phyloP scores from a whole-genome alignment of 2,329 filamentous ascomycete species.

The Sporothrix schenckii region DNA sequence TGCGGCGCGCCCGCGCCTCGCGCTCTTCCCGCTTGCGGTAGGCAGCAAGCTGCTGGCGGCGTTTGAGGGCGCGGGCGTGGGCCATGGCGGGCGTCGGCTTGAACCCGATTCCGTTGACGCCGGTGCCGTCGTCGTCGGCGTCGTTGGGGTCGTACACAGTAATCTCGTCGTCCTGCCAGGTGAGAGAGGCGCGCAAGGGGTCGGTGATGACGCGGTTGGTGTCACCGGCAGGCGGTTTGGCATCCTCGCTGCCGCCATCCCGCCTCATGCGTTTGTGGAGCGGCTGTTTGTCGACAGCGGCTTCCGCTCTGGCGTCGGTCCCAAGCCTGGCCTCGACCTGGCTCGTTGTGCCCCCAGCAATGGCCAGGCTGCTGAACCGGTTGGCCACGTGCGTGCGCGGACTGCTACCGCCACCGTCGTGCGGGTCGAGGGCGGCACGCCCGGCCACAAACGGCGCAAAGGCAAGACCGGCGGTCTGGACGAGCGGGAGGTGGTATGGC shows the following conservation, averaged over 20 bases:
- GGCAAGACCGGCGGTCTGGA: background rate
- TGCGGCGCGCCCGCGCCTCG: slow-evolving; percentile 61
- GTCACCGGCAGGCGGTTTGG: slow-evolving; percentile 34
- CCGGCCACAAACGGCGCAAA: slow-evolving; percentile 3
- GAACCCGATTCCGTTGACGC: slow-evolving; percentile 70
- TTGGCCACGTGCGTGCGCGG: slow-evolving; percentile 57
- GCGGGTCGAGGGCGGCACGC: background rate
- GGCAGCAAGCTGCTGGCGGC: slow-evolving; percentile 63
- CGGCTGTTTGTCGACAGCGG: background rate
- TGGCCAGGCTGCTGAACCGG: slow-evolving; percentile 55
- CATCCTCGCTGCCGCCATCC: slow-evolving; percentile 41
- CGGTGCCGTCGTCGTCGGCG: slow-evolving; percentile 67
- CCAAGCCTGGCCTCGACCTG: background rate
- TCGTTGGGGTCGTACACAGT: slow-evolving; percentile 67
- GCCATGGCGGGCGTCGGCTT: slow-evolving; percentile 65
- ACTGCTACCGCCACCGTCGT: slow-evolving; percentile 53
- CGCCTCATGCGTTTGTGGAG: slow-evolving; percentile 32
- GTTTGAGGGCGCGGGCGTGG: slow-evolving; percentile 58
- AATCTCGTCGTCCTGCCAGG: slow-evolving; percentile 70
- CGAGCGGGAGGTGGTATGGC: background rate
- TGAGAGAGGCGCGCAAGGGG: slow-evolving; percentile 61
- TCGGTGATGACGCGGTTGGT: slow-evolving; percentile 46
- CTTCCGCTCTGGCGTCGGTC: background rate
- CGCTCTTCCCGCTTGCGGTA: slow-evolving; percentile 64
- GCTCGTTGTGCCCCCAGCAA: slow-evolving; percentile 37